A percentile compares a stretch with the other conserved stretches of the same genome.
These are phyloP conservation scores for Trypanosoma lewisi DNA, from an alignment of 208 protist genomes.

Conservation along the genomic window DNA sequence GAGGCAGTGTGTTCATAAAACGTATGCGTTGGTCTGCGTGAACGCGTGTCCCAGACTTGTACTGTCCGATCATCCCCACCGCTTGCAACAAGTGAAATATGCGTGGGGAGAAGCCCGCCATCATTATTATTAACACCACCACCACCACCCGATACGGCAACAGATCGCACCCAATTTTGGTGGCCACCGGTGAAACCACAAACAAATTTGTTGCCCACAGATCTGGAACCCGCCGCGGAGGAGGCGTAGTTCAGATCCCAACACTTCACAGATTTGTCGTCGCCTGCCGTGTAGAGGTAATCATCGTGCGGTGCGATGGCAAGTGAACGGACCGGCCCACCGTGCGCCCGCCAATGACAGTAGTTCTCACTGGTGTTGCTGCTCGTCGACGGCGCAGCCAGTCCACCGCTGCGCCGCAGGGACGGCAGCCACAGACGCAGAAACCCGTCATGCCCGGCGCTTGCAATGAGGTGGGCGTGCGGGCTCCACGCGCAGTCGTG, in stretches of 20 bases:
- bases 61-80: slow-evolving; percentile 82
- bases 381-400: not conserved
- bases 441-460: slow-evolving; percentile 81
- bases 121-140: slow-evolving; percentile 2
- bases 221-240: slow-evolving; percentile 2
- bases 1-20: slow-evolving; percentile 63
- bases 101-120: slow-evolving; percentile 32
- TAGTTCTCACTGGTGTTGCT: slow-evolving; percentile 15
- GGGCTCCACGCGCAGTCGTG: slow-evolving; percentile 52
- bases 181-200: slow-evolving; percentile 61
- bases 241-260: slow-evolving; percentile 63
- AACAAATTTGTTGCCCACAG: slow-evolving; percentile 42
- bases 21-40: slow-evolving; percentile 43
- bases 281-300: slow-evolving; percentile 70
- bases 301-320: slow-evolving; percentile 69
- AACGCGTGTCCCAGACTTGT: slow-evolving; percentile 79
- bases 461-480: slow-evolving; percentile 53
- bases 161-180: slow-evolving; percentile 81
- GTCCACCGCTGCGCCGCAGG: slow-evolving; percentile 29
- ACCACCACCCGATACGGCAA: slow-evolving; percentile 55
- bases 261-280: slow-evolving; percentile 86
- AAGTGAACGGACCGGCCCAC: slow-evolving; percentile 61
- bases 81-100: slow-evolving; percentile 51
- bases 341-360: slow-evolving; percentile 61
- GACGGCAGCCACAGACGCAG: slow-evolving; percentile 77